Conservation (phyloP, 495 filamentous ascomycete genomes). For the Jackrogersella multiformis region DNA sequence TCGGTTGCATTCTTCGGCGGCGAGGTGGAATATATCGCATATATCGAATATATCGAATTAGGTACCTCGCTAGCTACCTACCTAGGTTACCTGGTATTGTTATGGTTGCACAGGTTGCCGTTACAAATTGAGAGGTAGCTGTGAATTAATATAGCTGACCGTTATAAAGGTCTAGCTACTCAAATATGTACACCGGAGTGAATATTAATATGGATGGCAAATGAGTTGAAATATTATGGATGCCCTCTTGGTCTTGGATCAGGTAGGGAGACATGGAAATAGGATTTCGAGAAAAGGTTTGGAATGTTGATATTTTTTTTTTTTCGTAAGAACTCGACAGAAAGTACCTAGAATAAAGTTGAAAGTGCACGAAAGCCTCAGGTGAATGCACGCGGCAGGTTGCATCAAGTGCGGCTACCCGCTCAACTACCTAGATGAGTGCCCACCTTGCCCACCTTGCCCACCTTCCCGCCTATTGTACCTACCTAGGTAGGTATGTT, state of each 20-base stretch:
- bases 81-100: too few species aligned
- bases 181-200: conserved; percentile 10
- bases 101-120: conserved; percentile 24
- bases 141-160: conserved; percentile 25
- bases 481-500: background rate
- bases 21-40: background rate
- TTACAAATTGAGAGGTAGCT: conserved; percentile 15
- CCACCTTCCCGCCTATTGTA: background rate
- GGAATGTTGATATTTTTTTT: background rate
- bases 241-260: background rate
- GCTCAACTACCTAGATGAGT: conserved; percentile 10
- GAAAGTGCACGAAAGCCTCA: conserved; percentile 28
- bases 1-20: conserved; percentile 5
- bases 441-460: conserved; percentile 21
- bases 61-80: too few species aligned
- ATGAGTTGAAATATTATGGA: conserved; percentile 6
- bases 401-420: conserved; percentile 36
- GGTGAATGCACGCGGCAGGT: conserved; percentile 34
- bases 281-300: background rate
- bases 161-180: background rate
- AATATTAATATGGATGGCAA: conserved; percentile 35
- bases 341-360: conserved; percentile 22
- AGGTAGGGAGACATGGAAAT: background rate
- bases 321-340: conserved; percentile 20
- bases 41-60: too few species aligned